These are phyloP conservation scores for Eruca vesicaria DNA, from an alignment of 441 rosid species.

Conservation along the genomic window DNA sequence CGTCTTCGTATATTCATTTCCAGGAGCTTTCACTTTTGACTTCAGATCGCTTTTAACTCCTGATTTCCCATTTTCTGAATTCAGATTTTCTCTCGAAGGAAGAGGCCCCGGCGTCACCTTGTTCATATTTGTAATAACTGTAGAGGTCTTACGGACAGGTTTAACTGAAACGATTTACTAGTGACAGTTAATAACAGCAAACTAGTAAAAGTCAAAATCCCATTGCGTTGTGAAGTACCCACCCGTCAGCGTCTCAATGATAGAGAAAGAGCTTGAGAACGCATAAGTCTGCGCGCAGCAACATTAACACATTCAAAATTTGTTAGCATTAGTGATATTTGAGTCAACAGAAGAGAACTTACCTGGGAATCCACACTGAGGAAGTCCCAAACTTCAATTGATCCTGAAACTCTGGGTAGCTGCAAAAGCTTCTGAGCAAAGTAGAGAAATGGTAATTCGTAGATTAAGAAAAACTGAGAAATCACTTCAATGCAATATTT, in stretches of 20 bases:
- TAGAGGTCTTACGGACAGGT: slow-evolving; percentile 47
- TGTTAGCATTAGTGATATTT: neutral
- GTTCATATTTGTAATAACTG: slow-evolving; percentile 38
- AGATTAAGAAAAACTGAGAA: slow-evolving; percentile 18
- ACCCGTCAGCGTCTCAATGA: slow-evolving; percentile 92
- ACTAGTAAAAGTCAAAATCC: slow-evolving; percentile 10
- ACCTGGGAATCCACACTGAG: slow-evolving; percentile 99
- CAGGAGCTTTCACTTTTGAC: slow-evolving; percentile 37
- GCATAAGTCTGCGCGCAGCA: slow-evolving; percentile 83
- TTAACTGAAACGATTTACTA: slow-evolving; percentile 29
- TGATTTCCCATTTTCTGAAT: slow-evolving; percentile 52
- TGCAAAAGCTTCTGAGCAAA: slow-evolving; percentile 66
- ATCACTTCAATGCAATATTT: slow-evolving; percentile 10
- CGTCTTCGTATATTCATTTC: slow-evolving; percentile 41
- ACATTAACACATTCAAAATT: slow-evolving; percentile 30
- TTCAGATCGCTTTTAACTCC: slow-evolving; percentile 31
- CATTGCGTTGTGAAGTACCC: slow-evolving; percentile 30
- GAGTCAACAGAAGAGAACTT: slow-evolving; percentile 26
- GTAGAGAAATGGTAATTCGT: slow-evolving; percentile 17
- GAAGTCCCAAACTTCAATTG: slow-evolving; percentile 99
- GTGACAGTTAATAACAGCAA: neutral
- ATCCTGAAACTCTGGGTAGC: slow-evolving; percentile 90
- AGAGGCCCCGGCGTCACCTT: slow-evolving; percentile 41
- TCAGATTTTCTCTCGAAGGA: slow-evolving; percentile 43
- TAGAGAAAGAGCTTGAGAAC: slow-evolving; percentile 93